Base-by-base conservation (phyloP, 2,329 filamentous ascomycete species). In the Lasiodiplodia theobromae region DNA sequence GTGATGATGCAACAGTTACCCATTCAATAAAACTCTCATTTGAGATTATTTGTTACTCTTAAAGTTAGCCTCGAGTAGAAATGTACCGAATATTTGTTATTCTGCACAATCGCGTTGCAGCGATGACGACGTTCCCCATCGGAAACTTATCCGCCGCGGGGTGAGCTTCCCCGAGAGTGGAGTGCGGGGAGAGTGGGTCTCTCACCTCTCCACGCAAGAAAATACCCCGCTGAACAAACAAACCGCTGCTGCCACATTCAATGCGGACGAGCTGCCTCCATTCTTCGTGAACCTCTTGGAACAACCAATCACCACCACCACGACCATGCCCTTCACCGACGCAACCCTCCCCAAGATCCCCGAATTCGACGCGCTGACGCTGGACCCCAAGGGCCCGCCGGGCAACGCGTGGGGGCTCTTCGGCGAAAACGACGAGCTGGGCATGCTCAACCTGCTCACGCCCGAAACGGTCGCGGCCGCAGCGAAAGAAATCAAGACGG, bases 401-500 rank as follows among this genome's bases (percentile, higher is more conserved):
- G 83, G 84, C 8, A 88, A 88, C 68, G 84, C 86, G 6, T 88
- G 86, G 86, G 85, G 85, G 0, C 81, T 86, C 4, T 87, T 85
- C 70, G 86, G 86, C 2, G 73, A 78, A 5, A 68, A 78, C 2
- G 86, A 88, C 69, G 78, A 87, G 71, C 78, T 86, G 12, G 86
- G 86, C 28, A 86, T 84, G 72, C 78, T 88, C 1, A 88, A 88
- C 73, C 79, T 86, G 2, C 79, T 88, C 66, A 88, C 85, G 0
- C 80, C 83, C 0, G 74, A 78, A n/a, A 79, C 78, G 12, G 78
- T 84, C 23, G 76, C 77, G 8, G 74, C 77, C 7, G 83, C 83
- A 0, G 79, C 83, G 0, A 74, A 77, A 21, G 83, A 86, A 71
- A 85, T 86, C 70, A 78, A 79, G 54, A 78, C 77, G 6, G 82